Evolutionary conservation across 2,329 filamentous ascomycete species (phyloP).

Genomic region (Blastomyces silverae): DNA sequence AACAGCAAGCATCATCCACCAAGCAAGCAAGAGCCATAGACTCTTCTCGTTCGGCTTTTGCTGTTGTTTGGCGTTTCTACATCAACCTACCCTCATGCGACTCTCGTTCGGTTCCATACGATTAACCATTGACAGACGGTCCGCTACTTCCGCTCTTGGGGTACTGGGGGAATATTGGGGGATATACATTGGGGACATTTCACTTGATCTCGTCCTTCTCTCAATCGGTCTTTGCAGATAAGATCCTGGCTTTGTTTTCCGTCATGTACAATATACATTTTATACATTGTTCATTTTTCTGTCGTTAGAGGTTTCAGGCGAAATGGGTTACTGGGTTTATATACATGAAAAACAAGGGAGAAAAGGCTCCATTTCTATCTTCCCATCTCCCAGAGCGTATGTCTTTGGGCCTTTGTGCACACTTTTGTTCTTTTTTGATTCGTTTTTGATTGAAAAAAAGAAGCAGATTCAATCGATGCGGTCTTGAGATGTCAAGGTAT

Average conservation of each 20-base stretch:
- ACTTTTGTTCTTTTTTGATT: not conserved
- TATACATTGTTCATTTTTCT: constrained; percentile 3
- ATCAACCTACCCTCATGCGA: not conserved
- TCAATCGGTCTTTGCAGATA: not conserved
- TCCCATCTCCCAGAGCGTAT: not conserved
- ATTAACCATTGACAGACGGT: not conserved
- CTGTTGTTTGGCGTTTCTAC: not conserved
- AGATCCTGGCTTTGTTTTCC: not conserved
- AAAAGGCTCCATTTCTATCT: not conserved
- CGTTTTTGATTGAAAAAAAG: not conserved
- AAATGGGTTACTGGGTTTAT: constrained; percentile 11
- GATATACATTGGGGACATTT: not conserved
- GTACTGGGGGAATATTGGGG: not conserved
- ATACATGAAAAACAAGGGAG: not conserved
- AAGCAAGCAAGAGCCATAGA: constrained; percentile 1
- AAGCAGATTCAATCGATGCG: not conserved
- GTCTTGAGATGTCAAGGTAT: not conserved
- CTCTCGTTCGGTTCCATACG: not conserved
- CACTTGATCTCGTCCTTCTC: not conserved
- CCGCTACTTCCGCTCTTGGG: not conserved
- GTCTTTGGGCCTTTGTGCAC: not conserved
- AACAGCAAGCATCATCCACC: not conserved
- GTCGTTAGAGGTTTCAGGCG: constrained; percentile 11
- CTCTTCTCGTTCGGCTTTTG: not conserved
- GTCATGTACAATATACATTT: constrained; percentile 6